Percentiles rank a stretch among this genome's conserved stretches.
Evolutionary conservation across 306 rosid genomes (phyloP).

Genomic region (Hippophae gyantsensis): DNA sequence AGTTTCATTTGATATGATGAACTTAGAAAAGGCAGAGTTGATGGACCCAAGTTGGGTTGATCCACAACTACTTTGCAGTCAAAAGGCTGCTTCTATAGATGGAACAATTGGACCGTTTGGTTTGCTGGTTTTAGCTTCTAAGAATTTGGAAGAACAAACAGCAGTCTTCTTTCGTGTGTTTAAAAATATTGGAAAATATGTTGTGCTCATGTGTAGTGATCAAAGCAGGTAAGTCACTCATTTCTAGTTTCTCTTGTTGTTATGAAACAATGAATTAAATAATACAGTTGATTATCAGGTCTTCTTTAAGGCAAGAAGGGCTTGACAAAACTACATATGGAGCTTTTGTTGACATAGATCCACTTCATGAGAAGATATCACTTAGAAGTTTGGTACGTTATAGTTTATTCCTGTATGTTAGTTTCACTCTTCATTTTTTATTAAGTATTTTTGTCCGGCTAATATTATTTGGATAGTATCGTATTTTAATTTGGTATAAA

Average conservation of each 20-base stretch:
- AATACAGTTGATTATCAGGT: constrained; percentile 21
- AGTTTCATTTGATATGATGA: constrained; percentile 35
- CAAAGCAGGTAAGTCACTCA: constrained; percentile 46
- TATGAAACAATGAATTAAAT: not conserved
- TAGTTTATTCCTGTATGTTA: too few species aligned
- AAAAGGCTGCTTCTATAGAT: constrained; percentile 36
- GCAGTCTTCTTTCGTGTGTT: constrained; percentile 65
- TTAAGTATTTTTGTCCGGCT: too few species aligned
- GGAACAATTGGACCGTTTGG: constrained; percentile 72
- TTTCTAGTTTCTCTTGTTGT: not conserved
- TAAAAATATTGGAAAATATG: constrained; percentile 29
- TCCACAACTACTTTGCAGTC: constrained; percentile 46
- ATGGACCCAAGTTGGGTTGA: constrained; percentile 37
- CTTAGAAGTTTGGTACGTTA: constrained; percentile 67
- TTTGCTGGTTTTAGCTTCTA: constrained; percentile 43
- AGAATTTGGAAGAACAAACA: constrained; percentile 51
- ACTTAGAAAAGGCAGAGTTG: constrained; percentile 34
- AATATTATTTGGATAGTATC: not conserved
- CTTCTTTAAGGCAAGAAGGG: constrained; percentile 40
- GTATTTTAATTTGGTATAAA: too few species aligned
- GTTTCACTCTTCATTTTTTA: too few species aligned
- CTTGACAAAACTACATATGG: constrained; percentile 59
- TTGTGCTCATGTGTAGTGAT: constrained; percentile 62
- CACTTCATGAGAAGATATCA: constrained; percentile 39
- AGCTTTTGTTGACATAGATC: constrained; percentile 52